Percentiles rank a stretch among this genome's conserved stretches.
phyloP scores from a whole-genome alignment of 768 basidiomycete species.

The Boletus rufocinnamomeus region DNA sequence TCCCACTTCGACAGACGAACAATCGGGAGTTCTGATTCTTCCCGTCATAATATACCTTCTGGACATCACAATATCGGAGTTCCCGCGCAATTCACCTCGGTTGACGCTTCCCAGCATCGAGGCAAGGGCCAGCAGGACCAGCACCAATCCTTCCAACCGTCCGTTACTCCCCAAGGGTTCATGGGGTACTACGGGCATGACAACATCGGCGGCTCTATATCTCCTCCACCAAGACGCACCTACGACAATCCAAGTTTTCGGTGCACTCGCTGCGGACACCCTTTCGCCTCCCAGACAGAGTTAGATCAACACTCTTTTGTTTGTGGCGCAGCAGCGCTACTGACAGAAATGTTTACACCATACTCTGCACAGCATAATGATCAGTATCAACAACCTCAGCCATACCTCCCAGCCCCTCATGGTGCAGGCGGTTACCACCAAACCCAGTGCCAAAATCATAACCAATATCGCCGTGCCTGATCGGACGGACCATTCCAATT shows the following conservation, averaged over 20 bases:
- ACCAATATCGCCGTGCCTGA: background rate
- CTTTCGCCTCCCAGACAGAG: conserved; percentile 10
- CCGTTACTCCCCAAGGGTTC: background rate
- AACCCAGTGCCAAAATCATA: background rate
- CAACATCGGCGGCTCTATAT: background rate
- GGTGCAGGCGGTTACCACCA: background rate
- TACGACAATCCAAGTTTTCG: background rate
- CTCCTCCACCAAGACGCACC: background rate
- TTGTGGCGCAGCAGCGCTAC: conserved; percentile 16
- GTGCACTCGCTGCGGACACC: conserved; percentile 21
- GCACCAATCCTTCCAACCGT: background rate
- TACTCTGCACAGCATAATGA: conserved; percentile 5
- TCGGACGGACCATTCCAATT: background rate
- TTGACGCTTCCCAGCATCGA: background rate
- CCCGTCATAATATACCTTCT: background rate
- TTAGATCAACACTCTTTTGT: conserved; percentile 9
- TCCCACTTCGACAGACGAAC: conserved; percentile 11
- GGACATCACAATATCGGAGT: background rate
- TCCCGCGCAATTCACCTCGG: background rate
- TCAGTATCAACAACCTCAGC: background rate
- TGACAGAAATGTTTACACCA: conserved; percentile 18
- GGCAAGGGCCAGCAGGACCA: background rate
- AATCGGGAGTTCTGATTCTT: background rate
- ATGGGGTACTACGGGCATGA: background rate
- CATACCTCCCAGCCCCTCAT: background rate